Percentiles rank a stretch among this genome's conserved stretches.
These are phyloP conservation scores for Irpex sp. DNA, from an alignment of 1,284 basidiomycete species.

Conservation along the genomic window DNA sequence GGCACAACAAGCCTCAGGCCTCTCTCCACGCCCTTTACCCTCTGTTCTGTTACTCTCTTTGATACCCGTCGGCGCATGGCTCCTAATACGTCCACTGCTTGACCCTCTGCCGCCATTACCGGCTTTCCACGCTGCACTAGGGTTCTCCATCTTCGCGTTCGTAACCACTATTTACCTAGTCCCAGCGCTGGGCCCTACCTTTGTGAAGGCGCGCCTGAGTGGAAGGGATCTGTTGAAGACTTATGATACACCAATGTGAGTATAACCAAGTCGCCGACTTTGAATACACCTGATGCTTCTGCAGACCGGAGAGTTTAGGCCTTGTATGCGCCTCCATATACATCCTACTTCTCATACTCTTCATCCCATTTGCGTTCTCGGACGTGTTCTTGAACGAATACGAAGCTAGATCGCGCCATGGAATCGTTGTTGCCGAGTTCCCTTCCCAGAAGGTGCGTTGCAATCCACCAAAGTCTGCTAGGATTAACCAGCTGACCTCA, in stretches of 20 bases:
- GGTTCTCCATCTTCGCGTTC: slow-evolving; percentile 80
- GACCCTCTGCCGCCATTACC: slow-evolving; percentile 67
- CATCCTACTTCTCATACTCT: slow-evolving; percentile 82
- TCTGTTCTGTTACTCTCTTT: slow-evolving; percentile 50
- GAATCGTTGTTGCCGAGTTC: slow-evolving; percentile 68
- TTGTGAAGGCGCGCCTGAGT: slow-evolving; percentile 74
- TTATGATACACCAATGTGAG: slow-evolving; percentile 71
- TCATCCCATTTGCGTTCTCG: slow-evolving; percentile 89
- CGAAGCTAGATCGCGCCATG: slow-evolving; percentile 45
- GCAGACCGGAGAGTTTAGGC: slow-evolving; percentile 90
- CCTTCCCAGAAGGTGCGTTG: slow-evolving; percentile 80
- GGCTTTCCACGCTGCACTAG: slow-evolving; percentile 69
- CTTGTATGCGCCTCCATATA: slow-evolving; percentile 90
- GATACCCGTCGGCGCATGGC: slow-evolving; percentile 66
- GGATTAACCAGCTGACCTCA: too few relatives aligned
- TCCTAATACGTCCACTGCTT: slow-evolving; percentile 64
- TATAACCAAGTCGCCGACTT: slow-evolving; percentile 16
- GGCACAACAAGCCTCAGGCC: slow-evolving; percentile 19
- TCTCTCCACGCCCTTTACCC: slow-evolving; percentile 48
- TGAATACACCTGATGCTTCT: neutral
- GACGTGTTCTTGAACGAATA: slow-evolving; percentile 55
- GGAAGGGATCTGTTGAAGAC: slow-evolving; percentile 83
- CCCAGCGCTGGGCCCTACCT: slow-evolving; percentile 70
- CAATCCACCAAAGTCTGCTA: neutral
- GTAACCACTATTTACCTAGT: slow-evolving; percentile 71